A percentile compares a stretch with the other conserved stretches of the same genome.
These are phyloP conservation scores for Citrus hindsii DNA, from an alignment of 345 rosid species.

Conservation along the genomic window DNA sequence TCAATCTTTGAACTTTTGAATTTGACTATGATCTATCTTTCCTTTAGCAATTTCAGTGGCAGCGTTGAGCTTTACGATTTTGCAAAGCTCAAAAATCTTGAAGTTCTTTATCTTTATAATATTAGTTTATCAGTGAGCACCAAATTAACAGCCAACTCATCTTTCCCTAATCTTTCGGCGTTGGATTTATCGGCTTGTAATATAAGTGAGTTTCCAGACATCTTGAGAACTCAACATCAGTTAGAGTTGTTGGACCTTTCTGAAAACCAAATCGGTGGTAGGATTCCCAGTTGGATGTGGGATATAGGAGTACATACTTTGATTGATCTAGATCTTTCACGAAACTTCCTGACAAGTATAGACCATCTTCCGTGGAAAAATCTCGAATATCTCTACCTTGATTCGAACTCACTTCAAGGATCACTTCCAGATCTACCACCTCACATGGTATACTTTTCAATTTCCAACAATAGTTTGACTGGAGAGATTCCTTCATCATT, in stretches of 20 bases:
- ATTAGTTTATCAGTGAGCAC: no score
- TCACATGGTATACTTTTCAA: accelerated
- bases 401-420: no score
- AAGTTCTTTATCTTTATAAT: not conserved
- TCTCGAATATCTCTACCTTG: accelerated
- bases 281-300: not conserved
- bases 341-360: not conserved
- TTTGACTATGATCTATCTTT: no score
- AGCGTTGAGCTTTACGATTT: not conserved
- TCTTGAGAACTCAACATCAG: not conserved
- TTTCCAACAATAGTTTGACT: slow-evolving; percentile 1
- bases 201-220: not conserved
- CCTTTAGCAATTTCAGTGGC: no score
- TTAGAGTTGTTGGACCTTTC: not conserved
- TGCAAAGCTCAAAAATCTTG: not conserved
- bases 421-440: no score
- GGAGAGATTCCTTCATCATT: slow-evolving; percentile 6
- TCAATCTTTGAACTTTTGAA: not conserved
- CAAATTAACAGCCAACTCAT: no score
- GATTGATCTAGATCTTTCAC: not conserved
- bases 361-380: not conserved
- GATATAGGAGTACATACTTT: not conserved
- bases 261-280: no score
- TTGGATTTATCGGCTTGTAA: not conserved
- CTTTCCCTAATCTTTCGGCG: not conserved